Evolutionary conservation across 1,139 yeast genomes (phyloP).

Genomic region (Candida sojae): DNA sequence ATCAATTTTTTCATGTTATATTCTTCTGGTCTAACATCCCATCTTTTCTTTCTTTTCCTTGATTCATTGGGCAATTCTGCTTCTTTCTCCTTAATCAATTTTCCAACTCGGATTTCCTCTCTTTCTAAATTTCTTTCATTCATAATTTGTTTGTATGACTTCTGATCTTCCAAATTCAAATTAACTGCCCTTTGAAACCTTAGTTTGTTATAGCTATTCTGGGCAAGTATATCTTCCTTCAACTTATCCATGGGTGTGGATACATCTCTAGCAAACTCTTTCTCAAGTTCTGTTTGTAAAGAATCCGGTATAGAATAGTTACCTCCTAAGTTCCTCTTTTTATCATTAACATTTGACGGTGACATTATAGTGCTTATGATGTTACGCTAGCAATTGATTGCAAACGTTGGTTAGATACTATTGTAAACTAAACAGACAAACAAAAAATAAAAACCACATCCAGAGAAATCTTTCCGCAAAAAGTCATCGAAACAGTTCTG

Average conservation of each 20-base stretch:
- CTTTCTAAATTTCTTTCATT: slow-evolving; percentile 31
- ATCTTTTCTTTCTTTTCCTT: slow-evolving; percentile 28
- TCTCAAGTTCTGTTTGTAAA: slow-evolving; percentile 25
- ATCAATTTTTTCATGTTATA: slow-evolving; percentile 17
- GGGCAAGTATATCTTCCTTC: slow-evolving; percentile 18
- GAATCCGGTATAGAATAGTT: slow-evolving; percentile 34
- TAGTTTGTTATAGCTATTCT: slow-evolving; percentile 22
- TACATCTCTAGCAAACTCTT: slow-evolving; percentile 26
- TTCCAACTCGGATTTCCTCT: slow-evolving; percentile 27
- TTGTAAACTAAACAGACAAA: too few species aligned
- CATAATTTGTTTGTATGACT: slow-evolving; percentile 40
- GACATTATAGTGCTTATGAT: neutral
- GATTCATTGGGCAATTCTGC: slow-evolving; percentile 11
- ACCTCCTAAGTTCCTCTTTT: slow-evolving; percentile 25
- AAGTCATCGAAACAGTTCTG: too few species aligned
- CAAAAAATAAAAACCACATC: too few species aligned
- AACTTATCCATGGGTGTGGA: slow-evolving; percentile 20
- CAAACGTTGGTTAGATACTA: too few species aligned
- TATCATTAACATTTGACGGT: neutral
- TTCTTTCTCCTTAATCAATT: slow-evolving; percentile 17
- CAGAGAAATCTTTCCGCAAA: too few species aligned
- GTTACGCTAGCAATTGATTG: too few species aligned
- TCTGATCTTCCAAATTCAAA: slow-evolving; percentile 21
- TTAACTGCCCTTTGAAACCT: slow-evolving; percentile 26
- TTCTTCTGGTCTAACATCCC: slow-evolving; percentile 41